Percentiles rank a stretch among this genome's conserved stretches.
phyloP scores from a whole-genome alignment of 2,329 filamentous ascomycete species.

The Colletotrichum orchidophilum region DNA sequence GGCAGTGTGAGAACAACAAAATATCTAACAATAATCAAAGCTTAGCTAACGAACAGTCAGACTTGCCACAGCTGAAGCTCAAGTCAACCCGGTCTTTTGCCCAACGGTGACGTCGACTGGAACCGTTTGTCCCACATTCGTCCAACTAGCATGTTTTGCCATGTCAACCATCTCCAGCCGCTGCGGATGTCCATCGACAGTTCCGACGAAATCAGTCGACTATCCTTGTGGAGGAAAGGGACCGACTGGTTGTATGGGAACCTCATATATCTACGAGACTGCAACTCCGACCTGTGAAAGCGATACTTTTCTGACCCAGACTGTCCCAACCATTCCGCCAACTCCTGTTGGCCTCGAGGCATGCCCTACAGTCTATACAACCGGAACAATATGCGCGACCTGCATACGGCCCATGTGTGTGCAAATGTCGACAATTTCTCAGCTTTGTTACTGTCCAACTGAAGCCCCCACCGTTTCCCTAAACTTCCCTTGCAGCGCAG shows the following conservation, averaged over 20 bases:
- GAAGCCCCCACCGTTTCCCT: slow-evolving; percentile 15
- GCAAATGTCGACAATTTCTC: slow-evolving; percentile 9
- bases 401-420: slow-evolving; percentile 12
- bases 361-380: slow-evolving; percentile 22
- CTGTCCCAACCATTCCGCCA: neutral
- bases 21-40: no score
- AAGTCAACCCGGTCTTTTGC: slow-evolving; percentile 12
- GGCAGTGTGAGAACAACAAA: neutral
- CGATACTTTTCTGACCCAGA: neutral
- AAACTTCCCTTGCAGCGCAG: slow-evolving; percentile 6
- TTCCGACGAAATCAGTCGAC: slow-evolving; percentile 36
- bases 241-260: slow-evolving; percentile 27
- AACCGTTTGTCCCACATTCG: slow-evolving; percentile 18
- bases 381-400: slow-evolving; percentile 10
- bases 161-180: slow-evolving; percentile 34
- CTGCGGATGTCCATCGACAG: slow-evolving; percentile 38
- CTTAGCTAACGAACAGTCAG: neutral
- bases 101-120: slow-evolving; percentile 38
- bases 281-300: neutral
- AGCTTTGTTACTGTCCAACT: slow-evolving; percentile 19
- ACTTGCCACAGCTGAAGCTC: neutral
- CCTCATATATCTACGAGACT: slow-evolving; percentile 19
- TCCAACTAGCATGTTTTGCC: slow-evolving; percentile 34
- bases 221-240: slow-evolving; percentile 36
- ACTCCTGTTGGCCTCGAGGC: neutral